phyloP scores from a whole-genome alignment of 78 protist species.

The Dictyostelium intermedium region DNA sequence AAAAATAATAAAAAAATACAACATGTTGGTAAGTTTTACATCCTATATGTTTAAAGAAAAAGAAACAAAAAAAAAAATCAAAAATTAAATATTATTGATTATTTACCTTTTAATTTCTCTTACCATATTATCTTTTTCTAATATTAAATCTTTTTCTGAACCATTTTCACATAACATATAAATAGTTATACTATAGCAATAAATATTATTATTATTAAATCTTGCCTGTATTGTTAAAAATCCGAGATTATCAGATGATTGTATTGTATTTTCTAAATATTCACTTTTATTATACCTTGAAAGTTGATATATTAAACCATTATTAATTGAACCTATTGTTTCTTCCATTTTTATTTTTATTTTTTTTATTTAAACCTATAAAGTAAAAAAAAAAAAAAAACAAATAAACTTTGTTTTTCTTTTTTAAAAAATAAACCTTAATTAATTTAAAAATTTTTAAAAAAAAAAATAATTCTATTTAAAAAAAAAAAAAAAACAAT shows the following conservation, averaged over 20 bases:
- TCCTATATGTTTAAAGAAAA: neutral
- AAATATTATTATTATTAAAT: neutral
- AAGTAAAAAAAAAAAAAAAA: too few species aligned
- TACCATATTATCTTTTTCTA: neutral
- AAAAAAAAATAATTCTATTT: too few species aligned
- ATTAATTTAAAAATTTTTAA: too few species aligned
- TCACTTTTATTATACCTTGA: neutral
- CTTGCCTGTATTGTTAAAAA: neutral
- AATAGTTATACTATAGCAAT: neutral
- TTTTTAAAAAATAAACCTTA: too few species aligned
- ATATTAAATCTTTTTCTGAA: neutral
- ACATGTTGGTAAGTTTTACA: neutral
- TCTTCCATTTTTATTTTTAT: neutral
- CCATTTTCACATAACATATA: neutral
- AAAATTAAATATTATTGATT: too few species aligned
- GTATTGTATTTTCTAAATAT: neutral
- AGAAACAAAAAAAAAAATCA: neutral
- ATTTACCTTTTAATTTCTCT: neutral
- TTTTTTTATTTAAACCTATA: too few species aligned
- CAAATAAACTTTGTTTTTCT: too few species aligned
- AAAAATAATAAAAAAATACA: neutral
- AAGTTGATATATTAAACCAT: neutral
- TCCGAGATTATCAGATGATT: neutral
- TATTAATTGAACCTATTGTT: neutral
- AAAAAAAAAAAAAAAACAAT: too few species aligned